Base-by-base conservation (phyloP, 2,329 filamentous ascomycete genomes). In the Fusarium stilboides region DNA sequence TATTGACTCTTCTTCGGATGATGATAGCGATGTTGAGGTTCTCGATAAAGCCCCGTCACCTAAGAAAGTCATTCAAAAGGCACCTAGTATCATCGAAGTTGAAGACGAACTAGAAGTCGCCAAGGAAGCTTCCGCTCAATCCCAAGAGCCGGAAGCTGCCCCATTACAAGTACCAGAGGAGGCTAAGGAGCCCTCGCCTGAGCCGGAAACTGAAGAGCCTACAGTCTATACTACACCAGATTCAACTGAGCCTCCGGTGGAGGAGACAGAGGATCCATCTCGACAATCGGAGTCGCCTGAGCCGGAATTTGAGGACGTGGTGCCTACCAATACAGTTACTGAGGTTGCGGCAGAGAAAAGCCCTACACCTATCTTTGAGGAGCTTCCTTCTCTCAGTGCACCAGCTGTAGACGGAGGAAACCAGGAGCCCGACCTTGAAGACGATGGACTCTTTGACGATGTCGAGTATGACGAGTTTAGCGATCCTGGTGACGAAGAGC, bases 401-500 rank as follows among this genome's bases (percentile, higher is more conserved):
- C 46, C 63, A 31, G 37, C 6, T 20, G 28, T 22, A 26, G 46
- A 46, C 3, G 22, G 44, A n/a, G 19, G 31, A 19, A 40, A 57
- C 4, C 51, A 62, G 26, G 54, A 59, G 12, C 53, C 56, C 10
- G 66, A 58, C n/a, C 58, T 70, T 6, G 77, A 80, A 33, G 80
- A 82, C 17, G 81, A 84, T 39, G 79, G 83, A 9, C 73, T 81
- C 1, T 81, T 81, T 31, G 84, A 83, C 15, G 84, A 86, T 17
- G 89, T 92, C 39, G 92, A 94, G 19, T 90, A 92, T 66, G 88
- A 90, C 50, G 88, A 91, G 20, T 90, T 91, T 72, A 96, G 92
- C 34, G 95, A 98, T 69, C 92, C 94, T 0, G 96, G 97, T 79
- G 95, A 98, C 67, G 94, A 94, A 76, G 94, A 97, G 72, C 85